A percentile compares a stretch with the other conserved stretches of the same genome.
Conservation (phyloP, 441 rosid species). For the Erysimum pusillum region DNA sequence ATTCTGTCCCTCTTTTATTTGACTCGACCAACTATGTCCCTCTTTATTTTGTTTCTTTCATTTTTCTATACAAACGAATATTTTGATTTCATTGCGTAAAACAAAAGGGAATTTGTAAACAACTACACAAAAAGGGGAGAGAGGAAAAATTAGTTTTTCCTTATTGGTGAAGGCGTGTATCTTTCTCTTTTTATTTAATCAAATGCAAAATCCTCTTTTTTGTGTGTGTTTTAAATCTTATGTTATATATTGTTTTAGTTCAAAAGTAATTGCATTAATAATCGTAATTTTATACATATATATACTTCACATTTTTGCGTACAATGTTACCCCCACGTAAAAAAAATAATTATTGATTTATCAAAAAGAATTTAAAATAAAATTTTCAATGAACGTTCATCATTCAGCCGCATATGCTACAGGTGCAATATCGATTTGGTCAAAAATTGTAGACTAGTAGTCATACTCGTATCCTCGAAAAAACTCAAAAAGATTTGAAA, state of each 20-base stretch:
- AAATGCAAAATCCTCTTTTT: neutral
- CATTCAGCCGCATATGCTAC: neutral
- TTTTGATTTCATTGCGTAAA: conserved; percentile 32
- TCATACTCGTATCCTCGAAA: neutral
- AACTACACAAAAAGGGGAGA: neutral
- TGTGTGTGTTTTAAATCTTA: too few relatives aligned
- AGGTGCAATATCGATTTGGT: neutral
- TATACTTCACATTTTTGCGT: too few relatives aligned
- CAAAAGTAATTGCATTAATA: too few relatives aligned
- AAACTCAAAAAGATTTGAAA: neutral
- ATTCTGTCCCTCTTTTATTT: conserved; percentile 19
- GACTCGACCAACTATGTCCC: conserved; percentile 36
- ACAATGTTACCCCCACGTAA: too few relatives aligned
- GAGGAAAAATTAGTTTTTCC: neutral
- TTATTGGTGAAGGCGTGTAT: conserved; percentile 31
- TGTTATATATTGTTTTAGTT: too few relatives aligned
- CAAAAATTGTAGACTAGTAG: neutral
- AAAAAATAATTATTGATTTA: too few relatives aligned
- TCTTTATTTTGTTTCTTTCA: conserved; percentile 32
- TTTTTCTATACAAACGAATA: conserved; percentile 21
- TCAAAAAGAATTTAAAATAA: too few relatives aligned
- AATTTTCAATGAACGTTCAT: neutral
- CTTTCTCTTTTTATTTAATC: neutral
- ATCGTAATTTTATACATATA: too few relatives aligned
- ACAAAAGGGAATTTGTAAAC: conserved; percentile 34